Conservation (phyloP, 129 eudicot species). For the Deinandra increscens region DNA sequence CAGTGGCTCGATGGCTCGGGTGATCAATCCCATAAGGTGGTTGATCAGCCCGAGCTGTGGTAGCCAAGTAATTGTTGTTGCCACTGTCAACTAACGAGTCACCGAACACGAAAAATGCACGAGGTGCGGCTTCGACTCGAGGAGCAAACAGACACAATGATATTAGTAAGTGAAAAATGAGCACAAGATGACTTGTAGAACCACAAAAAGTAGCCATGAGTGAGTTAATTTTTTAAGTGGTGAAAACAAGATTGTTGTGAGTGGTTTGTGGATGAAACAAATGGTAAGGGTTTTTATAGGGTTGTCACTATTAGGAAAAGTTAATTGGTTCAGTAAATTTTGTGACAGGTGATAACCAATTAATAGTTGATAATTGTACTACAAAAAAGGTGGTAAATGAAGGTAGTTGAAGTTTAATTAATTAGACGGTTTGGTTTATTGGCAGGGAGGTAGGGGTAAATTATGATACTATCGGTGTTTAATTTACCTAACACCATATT, state of each 20-base stretch:
- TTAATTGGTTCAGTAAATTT: conserved; percentile 2
- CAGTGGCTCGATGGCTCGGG: conserved; percentile 42
- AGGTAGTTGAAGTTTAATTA: conserved; percentile 30
- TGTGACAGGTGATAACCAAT: conserved; percentile 10
- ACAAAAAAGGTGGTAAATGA: conserved; percentile 15
- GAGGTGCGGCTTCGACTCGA: conserved; percentile 25
- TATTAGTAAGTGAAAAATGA: conserved; percentile 2
- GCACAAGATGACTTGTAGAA: neutral
- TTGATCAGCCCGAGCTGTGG: conserved; percentile 42
- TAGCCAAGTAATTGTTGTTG: conserved; percentile 42
- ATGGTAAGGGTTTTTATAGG: conserved; percentile 28
- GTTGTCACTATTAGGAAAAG: neutral
- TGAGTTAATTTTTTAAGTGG: conserved; percentile 1
- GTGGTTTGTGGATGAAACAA: conserved; percentile 22
- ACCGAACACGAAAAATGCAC: conserved; percentile 42
- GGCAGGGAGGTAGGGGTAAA: neutral
- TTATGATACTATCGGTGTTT: neutral
- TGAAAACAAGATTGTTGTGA: conserved; percentile 12
- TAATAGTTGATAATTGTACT: conserved; percentile 16
- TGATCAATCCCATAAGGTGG: conserved; percentile 47
- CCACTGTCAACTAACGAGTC: conserved; percentile 46
- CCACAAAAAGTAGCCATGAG: conserved; percentile 25
- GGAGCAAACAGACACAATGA: conserved; percentile 7
- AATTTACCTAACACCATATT: neutral
- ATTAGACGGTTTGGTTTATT: conserved; percentile 30